Conservation (phyloP, 179 eudicot genomes). For the Patellifolia procumbens region DNA sequence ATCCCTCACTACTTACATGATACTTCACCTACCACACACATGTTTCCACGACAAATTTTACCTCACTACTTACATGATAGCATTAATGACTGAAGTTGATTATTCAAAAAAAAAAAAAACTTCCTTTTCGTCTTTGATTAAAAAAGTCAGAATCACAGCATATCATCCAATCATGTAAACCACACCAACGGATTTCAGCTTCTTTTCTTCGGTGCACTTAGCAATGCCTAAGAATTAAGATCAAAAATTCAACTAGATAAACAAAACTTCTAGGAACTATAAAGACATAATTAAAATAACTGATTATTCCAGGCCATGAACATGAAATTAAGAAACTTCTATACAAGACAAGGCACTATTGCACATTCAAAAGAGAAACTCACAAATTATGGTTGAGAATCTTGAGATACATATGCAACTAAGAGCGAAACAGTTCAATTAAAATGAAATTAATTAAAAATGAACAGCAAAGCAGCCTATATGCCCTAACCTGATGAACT, state of each 20-base stretch:
- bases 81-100: not conserved
- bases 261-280: not conserved
- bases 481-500: constrained; percentile 41
- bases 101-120: constrained; percentile 2
- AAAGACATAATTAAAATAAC: not conserved
- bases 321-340: not conserved
- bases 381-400: not conserved
- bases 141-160: not conserved
- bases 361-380: not conserved
- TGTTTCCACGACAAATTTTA: not conserved
- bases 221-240: not conserved
- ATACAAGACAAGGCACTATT: constrained; percentile 4
- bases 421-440: constrained; percentile 14
- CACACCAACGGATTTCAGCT: not conserved
- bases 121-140: not conserved
- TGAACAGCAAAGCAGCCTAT: not conserved
- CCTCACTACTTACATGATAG: too few species aligned
- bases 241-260: not conserved
- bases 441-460: not conserved
- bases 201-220: not conserved
- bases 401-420: not conserved
- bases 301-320: not conserved
- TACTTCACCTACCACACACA: not conserved
- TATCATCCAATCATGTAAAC: not conserved
- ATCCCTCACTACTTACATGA: not conserved